Base-by-base conservation (phyloP, 1,284 basidiomycete species). In the Apiotrichum veenhuisii region DNA sequence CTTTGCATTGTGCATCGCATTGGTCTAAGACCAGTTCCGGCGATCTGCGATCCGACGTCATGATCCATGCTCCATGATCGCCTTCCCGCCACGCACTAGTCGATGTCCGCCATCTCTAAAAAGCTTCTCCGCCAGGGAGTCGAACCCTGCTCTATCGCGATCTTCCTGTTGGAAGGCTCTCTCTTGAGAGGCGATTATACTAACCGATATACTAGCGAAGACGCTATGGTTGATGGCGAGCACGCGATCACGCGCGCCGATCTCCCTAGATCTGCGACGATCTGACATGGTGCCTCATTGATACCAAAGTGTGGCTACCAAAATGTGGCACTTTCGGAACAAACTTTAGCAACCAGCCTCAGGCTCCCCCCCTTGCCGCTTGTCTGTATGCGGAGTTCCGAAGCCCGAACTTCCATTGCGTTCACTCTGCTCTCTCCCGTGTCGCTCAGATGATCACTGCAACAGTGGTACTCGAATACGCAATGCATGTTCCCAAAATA, bases 401-500 rank as follows among this genome's bases (percentile, higher is more conserved):
- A n/a, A n/a, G n/a, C n/a, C n/a, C n/a, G n/a, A n/a, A n/a, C n/a
- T n/a, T n/a, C n/a, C n/a, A n/a, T n/a, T n/a, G n/a, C n/a, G n/a
- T n/a, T n/a, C n/a, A n/a, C n/a, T n/a, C n/a, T n/a, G n/a, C n/a
- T n/a, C n/a, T n/a, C n/a, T n/a, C n/a, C n/a, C n/a, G n/a, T n/a
- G n/a, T n/a, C n/a, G n/a, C n/a, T n/a, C n/a, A n/a, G n/a, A 3
- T n/a, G 15, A 40, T 2, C 9, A n/a, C 20, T 4, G 17, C 5
- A 22, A 42, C 20, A 23, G n/a, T 10, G n/a, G 40, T 26, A 43
- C 23, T 43, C 25, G 23, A 43, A 43, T 43, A 27, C 42, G 42
- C 23, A 15, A 48, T 48, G 46, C 46, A 48, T 48, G 33, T 20
- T 23, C 30, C 46, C 22, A 20, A 48, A 48, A 36, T 48, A 37